Percentiles rank a stretch among this genome's conserved stretches.
Conservation (phyloP, 768 basidiomycete species). For the Infundibulicybe gibba region DNA sequence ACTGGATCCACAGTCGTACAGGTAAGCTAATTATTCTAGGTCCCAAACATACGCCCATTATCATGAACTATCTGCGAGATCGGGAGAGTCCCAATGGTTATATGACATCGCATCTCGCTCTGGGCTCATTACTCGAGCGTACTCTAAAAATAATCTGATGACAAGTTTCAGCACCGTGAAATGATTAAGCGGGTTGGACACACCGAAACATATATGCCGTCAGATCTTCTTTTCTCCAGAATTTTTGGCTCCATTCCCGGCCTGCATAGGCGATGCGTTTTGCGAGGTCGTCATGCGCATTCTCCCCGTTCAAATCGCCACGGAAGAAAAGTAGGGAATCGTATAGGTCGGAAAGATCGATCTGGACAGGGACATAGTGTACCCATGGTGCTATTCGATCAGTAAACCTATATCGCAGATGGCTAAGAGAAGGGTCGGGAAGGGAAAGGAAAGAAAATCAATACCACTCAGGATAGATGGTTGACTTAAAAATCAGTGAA, state of each 20-base stretch:
- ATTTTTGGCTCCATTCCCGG: conserved; percentile 49
- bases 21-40: too few relatives aligned
- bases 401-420: conserved; percentile 33
- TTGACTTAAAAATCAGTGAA: conserved; percentile 59
- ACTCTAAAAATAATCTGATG: conserved; percentile 50
- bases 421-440: neutral
- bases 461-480: conserved; percentile 65
- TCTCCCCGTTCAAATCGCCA: conserved; percentile 47
- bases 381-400: conserved; percentile 62
- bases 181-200: conserved; percentile 2
- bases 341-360: conserved; percentile 61
- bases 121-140: conserved; percentile 44
- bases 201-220: conserved; percentile 57
- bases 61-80: too few relatives aligned
- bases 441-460: neutral
- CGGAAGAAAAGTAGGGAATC: conserved; percentile 73
- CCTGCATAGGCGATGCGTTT: conserved; percentile 54
- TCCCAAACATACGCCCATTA: too few relatives aligned
- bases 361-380: conserved; percentile 68
- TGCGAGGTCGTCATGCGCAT: conserved; percentile 57
- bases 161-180: neutral
- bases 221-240: conserved; percentile 62
- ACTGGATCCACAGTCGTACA: too few relatives aligned
- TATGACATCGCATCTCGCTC: conserved; percentile 42
- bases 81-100: conserved; percentile 1